phyloP scores from a whole-genome alignment of 2,329 filamentous ascomycete genomes.

The Fusarium graminum region DNA sequence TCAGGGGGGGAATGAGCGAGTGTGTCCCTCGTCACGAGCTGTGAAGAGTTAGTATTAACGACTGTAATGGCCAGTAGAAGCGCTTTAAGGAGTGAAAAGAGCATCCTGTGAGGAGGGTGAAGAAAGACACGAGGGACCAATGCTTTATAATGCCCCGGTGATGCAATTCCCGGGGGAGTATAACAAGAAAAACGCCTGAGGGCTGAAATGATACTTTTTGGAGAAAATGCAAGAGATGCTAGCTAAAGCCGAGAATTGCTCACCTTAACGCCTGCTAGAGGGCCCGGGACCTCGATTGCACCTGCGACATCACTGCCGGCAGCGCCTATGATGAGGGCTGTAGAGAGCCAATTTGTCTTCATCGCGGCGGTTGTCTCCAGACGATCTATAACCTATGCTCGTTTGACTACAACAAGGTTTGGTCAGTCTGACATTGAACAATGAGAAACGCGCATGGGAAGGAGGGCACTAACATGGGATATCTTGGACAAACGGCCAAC shows the following conservation, averaged over 20 bases:
- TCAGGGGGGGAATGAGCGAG: conserved; percentile 67
- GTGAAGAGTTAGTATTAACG: conserved; percentile 44
- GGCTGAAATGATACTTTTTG: too few species aligned
- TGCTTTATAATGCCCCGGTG: too few species aligned
- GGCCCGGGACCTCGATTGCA: conserved; percentile 22
- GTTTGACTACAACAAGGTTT: neutral
- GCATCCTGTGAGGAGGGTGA: conserved; percentile 22
- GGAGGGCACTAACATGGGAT: conserved; percentile 18
- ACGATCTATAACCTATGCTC: neutral
- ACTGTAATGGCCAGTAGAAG: neutral
- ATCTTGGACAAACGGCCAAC: conserved; percentile 19
- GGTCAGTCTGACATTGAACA: neutral
- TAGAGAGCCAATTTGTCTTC: conserved; percentile 53
- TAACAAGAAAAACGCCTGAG: neutral
- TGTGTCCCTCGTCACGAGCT: conserved; percentile 36
- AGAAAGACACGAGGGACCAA: too few species aligned
- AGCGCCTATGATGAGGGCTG: conserved; percentile 51
- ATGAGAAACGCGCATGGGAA: neutral
- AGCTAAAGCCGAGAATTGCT: conserved; percentile 5
- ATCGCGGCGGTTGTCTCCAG: conserved; percentile 43
- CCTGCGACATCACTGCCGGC: conserved; percentile 48
- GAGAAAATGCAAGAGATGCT: too few species aligned
- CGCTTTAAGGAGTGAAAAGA: conserved; percentile 13
- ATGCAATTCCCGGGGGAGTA: neutral
- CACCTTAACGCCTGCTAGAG: conserved; percentile 32